These are phyloP conservation scores for Rachicladosporium sp. DNA, from an alignment of 2,329 filamentous ascomycete genomes.

Conservation along the genomic window DNA sequence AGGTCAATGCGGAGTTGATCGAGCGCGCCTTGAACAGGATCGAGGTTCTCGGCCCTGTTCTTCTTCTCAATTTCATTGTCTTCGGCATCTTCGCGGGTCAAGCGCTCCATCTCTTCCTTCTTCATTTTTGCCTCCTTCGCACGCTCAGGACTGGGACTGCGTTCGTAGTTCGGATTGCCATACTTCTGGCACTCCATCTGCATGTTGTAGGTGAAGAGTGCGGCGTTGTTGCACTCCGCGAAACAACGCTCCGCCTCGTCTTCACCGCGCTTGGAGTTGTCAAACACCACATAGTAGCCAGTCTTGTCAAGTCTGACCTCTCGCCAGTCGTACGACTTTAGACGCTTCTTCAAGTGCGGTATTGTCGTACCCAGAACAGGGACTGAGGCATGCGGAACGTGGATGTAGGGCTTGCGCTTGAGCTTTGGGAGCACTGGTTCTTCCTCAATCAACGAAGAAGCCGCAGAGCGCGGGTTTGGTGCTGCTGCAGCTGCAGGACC, in stretches of 20 bases:
- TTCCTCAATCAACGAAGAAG: conserved; percentile 44
- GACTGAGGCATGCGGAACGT: conserved; percentile 75
- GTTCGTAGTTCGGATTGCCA: conserved; percentile 51
- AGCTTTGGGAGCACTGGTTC: conserved; percentile 57
- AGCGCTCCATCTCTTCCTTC: conserved; percentile 51
- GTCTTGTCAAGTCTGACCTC: conserved; percentile 72
- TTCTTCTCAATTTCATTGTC: conserved; percentile 86
- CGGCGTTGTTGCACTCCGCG: conserved; percentile 62
- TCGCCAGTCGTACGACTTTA: conserved; percentile 71
- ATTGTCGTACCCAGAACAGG: conserved; percentile 78
- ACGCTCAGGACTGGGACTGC: conserved; percentile 40
- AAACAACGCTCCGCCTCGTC: conserved; percentile 73
- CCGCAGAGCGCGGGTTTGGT: conserved; percentile 31
- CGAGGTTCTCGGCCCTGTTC: conserved; percentile 73
- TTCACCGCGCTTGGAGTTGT: conserved; percentile 62
- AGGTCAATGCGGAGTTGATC: conserved; percentile 69
- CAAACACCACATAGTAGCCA: conserved; percentile 88
- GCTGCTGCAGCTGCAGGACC: conserved; percentile 28
- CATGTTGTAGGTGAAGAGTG: conserved; percentile 88
- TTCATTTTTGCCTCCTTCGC: conserved; percentile 38
- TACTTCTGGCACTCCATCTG: conserved; percentile 71
- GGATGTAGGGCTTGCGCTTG: conserved; percentile 74
- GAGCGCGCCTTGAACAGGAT: conserved; percentile 77
- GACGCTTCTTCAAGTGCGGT: conserved; percentile 75
- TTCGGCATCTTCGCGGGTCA: conserved; percentile 60